Percentiles rank a stretch among this genome's conserved stretches.
phyloP scores from a whole-genome alignment of 2,329 filamentous ascomycete genomes.

The Gyromitra esculenta region DNA sequence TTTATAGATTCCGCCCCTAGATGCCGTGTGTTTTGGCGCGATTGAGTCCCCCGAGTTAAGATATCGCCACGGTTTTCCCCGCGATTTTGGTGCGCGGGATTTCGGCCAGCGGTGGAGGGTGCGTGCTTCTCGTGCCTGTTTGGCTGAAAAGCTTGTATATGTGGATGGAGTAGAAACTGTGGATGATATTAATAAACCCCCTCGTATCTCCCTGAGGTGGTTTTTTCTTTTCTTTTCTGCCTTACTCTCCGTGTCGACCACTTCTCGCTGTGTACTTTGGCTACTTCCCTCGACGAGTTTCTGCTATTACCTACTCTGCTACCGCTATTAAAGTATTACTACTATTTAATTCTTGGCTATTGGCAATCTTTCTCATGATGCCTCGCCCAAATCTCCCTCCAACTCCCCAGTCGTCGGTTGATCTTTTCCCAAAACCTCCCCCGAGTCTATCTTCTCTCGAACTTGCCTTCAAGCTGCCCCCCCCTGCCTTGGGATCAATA shows the following conservation, averaged over 20 bases:
- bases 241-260: not conserved
- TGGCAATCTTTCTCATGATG: slow-evolving; percentile 64
- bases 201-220: slow-evolving; percentile 38
- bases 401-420: slow-evolving; percentile 81
- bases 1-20: not conserved
- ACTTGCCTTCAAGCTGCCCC: slow-evolving; percentile 77
- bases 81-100: slow-evolving; percentile 49
- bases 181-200: slow-evolving; percentile 47
- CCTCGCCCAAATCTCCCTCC: slow-evolving; percentile 73
- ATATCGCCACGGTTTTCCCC: slow-evolving; percentile 37
- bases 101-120: slow-evolving; percentile 44
- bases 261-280: slow-evolving; percentile 15
- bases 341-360: not conserved
- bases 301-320: slow-evolving; percentile 15
- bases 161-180: slow-evolving; percentile 24
- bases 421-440: slow-evolving; percentile 78
- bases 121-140: slow-evolving; percentile 44
- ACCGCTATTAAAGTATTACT: slow-evolving; percentile 10
- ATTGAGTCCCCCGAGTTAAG: slow-evolving; percentile 4
- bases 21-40: not conserved
- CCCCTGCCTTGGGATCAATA: slow-evolving; percentile 70
- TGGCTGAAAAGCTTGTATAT: slow-evolving; percentile 49
- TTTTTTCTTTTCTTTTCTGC: slow-evolving; percentile 22
- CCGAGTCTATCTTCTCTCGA: slow-evolving; percentile 71
- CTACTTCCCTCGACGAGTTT: not conserved